Conservation (phyloP, 805 yeast species). For the Candida argentea region DNA sequence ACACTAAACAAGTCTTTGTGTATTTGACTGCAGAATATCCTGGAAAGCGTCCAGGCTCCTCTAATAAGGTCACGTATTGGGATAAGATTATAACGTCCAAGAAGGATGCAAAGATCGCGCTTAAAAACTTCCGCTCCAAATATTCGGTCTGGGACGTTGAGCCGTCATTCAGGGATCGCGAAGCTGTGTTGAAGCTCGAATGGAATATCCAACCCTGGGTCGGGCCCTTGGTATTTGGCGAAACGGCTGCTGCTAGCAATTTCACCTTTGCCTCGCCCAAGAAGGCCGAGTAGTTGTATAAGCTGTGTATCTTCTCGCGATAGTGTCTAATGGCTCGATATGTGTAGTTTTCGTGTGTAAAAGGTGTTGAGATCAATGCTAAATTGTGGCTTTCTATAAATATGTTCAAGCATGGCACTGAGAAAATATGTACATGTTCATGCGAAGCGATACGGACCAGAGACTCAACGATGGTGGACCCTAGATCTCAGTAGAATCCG, state of each 20-base stretch:
- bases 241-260: conserved; percentile 19
- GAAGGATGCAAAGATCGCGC: conserved; percentile 47
- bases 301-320: too few relatives aligned
- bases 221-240: conserved; percentile 71
- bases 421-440: too few relatives aligned
- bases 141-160: conserved; percentile 85
- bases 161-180: conserved; percentile 47
- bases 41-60: conserved; percentile 32
- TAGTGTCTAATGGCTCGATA: too few relatives aligned
- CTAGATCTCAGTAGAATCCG: neutral
- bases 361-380: too few relatives aligned
- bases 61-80: conserved; percentile 79
- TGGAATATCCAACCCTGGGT: conserved; percentile 92
- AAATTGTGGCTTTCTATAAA: too few relatives aligned
- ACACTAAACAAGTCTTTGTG: conserved; percentile 91
- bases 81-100: conserved; percentile 62
- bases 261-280: conserved; percentile 25
- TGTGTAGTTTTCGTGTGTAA: too few relatives aligned
- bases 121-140: conserved; percentile 51
- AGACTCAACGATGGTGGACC: neutral
- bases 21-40: conserved; percentile 81
- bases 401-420: too few relatives aligned
- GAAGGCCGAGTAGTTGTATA: too few relatives aligned
- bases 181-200: conserved; percentile 60
- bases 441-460: too few relatives aligned